A percentile compares a stretch with the other conserved stretches of the same genome.
phyloP scores from a whole-genome alignment of 2,329 filamentous ascomycete species.

The Ophiocordyceps polyrhachis-furcata region DNA sequence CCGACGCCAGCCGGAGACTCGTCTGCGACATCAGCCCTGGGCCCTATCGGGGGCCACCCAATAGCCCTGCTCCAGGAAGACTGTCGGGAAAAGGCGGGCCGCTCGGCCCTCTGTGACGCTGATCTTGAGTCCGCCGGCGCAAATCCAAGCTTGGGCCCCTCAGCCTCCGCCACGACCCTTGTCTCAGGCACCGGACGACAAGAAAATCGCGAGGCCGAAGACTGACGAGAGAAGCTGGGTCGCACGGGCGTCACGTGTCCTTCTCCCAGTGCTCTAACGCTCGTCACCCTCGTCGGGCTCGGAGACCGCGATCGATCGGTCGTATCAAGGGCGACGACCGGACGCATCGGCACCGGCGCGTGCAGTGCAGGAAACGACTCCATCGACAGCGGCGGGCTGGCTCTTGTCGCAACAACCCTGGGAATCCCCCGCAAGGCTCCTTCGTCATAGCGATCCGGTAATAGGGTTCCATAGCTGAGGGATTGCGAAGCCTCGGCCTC shows the following conservation, averaged over 20 bases:
- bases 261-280: slow-evolving; percentile 1
- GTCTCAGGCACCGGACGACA: slow-evolving; percentile 57
- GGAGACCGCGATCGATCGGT: slow-evolving; percentile 7
- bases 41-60: slow-evolving; percentile 42
- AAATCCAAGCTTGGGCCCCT: slow-evolving; percentile 49
- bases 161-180: slow-evolving; percentile 44
- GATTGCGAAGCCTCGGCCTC: neutral
- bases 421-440: slow-evolving; percentile 3
- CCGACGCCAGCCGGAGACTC: slow-evolving; percentile 7
- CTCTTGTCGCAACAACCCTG: slow-evolving; percentile 1
- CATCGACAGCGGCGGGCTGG: slow-evolving; percentile 1
- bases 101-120: slow-evolving; percentile 12
- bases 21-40: slow-evolving; percentile 33
- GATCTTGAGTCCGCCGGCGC: slow-evolving; percentile 15
- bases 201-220: slow-evolving; percentile 43
- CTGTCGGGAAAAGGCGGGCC: slow-evolving; percentile 20
- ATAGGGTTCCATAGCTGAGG: slow-evolving; percentile 16
- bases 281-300: slow-evolving; percentile 7
- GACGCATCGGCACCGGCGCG: slow-evolving; percentile 1
- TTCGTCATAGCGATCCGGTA: slow-evolving; percentile 7
- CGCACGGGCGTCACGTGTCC: slow-evolving; percentile 13
- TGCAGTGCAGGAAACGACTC: slow-evolving; percentile 9
- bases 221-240: slow-evolving; percentile 31
- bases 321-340: slow-evolving; percentile 3
- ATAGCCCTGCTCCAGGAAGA: slow-evolving; percentile 39